Conservation (phyloP, 805 yeast species). For the Osmozyma mogii region DNA sequence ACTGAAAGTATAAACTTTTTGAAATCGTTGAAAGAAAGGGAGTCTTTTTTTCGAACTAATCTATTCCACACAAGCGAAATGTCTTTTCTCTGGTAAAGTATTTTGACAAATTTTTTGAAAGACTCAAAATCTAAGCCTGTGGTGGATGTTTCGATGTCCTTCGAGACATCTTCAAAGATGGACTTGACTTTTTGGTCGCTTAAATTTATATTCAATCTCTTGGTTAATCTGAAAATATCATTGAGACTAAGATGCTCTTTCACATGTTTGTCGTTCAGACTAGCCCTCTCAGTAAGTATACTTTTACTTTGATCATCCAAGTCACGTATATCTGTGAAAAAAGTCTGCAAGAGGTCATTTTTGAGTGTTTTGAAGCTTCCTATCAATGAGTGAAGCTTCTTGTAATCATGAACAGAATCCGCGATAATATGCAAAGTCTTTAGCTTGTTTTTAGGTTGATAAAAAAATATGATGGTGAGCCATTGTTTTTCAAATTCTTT, state of each 20-base stretch:
- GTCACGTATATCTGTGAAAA: slow-evolving; percentile 35
- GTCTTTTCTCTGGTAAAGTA: slow-evolving; percentile 61
- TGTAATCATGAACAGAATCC: slow-evolving; percentile 49
- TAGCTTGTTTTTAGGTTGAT: slow-evolving; percentile 50
- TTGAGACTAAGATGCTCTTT: slow-evolving; percentile 44
- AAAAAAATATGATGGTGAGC: slow-evolving; percentile 73
- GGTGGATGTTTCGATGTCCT: slow-evolving; percentile 5
- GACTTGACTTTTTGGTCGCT: slow-evolving; percentile 41
- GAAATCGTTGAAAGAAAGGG: slow-evolving; percentile 18
- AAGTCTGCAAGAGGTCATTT: slow-evolving; percentile 47
- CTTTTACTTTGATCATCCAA: slow-evolving; percentile 21
- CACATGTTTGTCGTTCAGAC: slow-evolving; percentile 10
- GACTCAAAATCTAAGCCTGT: slow-evolving; percentile 55
- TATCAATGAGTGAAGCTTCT: slow-evolving; percentile 47
- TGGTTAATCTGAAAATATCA: slow-evolving; percentile 60
- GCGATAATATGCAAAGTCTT: slow-evolving; percentile 80
- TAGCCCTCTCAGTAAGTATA: slow-evolving; percentile 18
- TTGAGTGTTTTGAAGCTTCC: slow-evolving; percentile 56
- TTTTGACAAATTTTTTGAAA: slow-evolving; percentile 66
- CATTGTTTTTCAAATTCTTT: slow-evolving; percentile 59
- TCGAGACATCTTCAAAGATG: slow-evolving; percentile 42
- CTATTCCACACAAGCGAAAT: slow-evolving; percentile 42
- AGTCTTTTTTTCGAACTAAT: slow-evolving; percentile 14
- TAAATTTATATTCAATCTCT: slow-evolving; percentile 65
- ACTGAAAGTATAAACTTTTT: slow-evolving; percentile 33